phyloP scores from a whole-genome alignment of 202 grass and related monocot genomes.

The Elaeis oleifera region DNA sequence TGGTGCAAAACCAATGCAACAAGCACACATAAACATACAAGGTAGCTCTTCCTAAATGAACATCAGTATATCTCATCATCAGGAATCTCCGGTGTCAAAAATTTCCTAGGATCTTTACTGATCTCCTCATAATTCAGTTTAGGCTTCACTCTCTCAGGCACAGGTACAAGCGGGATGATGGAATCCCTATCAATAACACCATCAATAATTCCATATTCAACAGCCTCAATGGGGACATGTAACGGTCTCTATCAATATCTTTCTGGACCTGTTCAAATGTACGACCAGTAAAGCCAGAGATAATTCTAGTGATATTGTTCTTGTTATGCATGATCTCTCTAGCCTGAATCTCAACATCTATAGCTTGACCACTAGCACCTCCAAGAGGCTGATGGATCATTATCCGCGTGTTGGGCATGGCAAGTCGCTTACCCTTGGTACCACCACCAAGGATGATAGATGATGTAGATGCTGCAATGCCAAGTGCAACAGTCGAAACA shows the following conservation, averaged over 20 bases:
- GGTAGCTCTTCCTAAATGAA: slow-evolving; percentile 19
- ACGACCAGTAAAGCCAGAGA: slow-evolving; percentile 55
- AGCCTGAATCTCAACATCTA: slow-evolving; percentile 67
- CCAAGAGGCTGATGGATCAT: slow-evolving; percentile 89
- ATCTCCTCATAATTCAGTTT: slow-evolving; percentile 49
- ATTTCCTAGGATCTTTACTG: slow-evolving; percentile 62
- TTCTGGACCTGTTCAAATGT: slow-evolving; percentile 64
- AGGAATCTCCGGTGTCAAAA: slow-evolving; percentile 64
- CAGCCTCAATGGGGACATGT: slow-evolving; percentile 93
- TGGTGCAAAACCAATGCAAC: not conserved
- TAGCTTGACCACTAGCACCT: slow-evolving; percentile 61
- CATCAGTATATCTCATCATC: slow-evolving; percentile 70
- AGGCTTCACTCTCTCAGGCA: slow-evolving; percentile 54
- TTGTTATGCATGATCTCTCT: slow-evolving; percentile 80
- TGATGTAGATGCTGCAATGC: slow-evolving; percentile 68
- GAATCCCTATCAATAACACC: slow-evolving; percentile 64
- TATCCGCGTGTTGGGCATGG: slow-evolving; percentile 93
- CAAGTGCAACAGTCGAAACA: slow-evolving; percentile 73
- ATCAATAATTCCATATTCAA: slow-evolving; percentile 84
- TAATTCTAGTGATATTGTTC: slow-evolving; percentile 55
- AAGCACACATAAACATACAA: not conserved
- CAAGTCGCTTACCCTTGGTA: slow-evolving; percentile 76
- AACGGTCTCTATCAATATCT: slow-evolving; percentile 80
- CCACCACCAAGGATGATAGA: slow-evolving; percentile 87
- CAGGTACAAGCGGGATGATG: slow-evolving; percentile 62